Conservation (phyloP, 768 basidiomycete species). For the Naganishia vishniacii region DNA sequence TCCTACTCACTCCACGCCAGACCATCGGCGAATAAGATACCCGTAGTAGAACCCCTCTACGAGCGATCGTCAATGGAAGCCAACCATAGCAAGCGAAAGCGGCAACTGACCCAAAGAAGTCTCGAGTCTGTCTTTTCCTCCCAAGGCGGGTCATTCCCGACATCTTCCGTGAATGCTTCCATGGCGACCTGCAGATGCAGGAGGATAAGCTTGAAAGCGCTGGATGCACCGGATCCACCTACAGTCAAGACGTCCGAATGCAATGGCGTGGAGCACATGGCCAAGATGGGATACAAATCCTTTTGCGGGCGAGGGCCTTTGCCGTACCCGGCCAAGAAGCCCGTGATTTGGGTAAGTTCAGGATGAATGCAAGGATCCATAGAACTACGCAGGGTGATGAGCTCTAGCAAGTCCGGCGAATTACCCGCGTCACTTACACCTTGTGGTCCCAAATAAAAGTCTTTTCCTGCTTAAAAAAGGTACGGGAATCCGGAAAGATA, state of each 20-base stretch:
- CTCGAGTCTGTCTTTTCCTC: slow-evolving; percentile 40
- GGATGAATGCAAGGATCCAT: slow-evolving; percentile 47
- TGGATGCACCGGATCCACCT: slow-evolving; percentile 5
- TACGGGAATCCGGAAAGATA: slow-evolving; percentile 32
- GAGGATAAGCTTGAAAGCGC: not conserved
- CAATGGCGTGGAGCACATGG: slow-evolving; percentile 44
- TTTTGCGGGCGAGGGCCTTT: slow-evolving; percentile 44
- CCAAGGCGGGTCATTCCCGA: slow-evolving; percentile 41
- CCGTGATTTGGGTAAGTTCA: slow-evolving; percentile 36
- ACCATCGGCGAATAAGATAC: slow-evolving; percentile 39
- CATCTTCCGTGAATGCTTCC: slow-evolving; percentile 43
- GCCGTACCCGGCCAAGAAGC: slow-evolving; percentile 38
- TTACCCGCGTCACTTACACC: slow-evolving; percentile 33
- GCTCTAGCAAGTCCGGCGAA: no score
- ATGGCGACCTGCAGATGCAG: slow-evolving; percentile 33
- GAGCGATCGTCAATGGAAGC: not conserved
- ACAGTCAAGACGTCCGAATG: slow-evolving; percentile 42
- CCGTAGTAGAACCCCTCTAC: slow-evolving; percentile 42
- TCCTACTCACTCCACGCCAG: slow-evolving; percentile 41
- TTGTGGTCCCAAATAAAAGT: slow-evolving; percentile 47
- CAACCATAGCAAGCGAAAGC: not conserved
- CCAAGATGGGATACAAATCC: slow-evolving; percentile 41
- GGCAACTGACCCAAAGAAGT: slow-evolving; percentile 35
- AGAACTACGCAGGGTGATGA: slow-evolving; percentile 25
- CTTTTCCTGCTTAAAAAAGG: slow-evolving; percentile 34